A percentile compares a stretch with the other conserved stretches of the same genome.
phyloP scores from a whole-genome alignment of 108 stramenopile genomes.

The Cyclotella sp. region DNA sequence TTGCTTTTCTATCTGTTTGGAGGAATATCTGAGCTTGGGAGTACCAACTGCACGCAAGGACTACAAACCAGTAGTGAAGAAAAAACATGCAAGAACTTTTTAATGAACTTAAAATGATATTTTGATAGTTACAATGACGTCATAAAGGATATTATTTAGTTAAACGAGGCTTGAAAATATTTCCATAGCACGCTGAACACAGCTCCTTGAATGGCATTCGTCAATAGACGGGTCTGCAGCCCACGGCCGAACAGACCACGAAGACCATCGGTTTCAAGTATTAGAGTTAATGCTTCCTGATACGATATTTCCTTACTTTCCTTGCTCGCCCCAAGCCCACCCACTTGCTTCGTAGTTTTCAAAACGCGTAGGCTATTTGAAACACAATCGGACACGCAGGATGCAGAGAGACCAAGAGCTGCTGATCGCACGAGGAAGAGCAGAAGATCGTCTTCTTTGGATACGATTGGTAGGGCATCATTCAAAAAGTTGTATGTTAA shows the following conservation, averaged over 20 bases:
- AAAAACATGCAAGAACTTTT: too few relatives aligned
- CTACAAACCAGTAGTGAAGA: constrained; percentile 5
- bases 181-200: constrained; percentile 87
- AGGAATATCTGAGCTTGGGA: constrained; percentile 27
- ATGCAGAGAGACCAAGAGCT: constrained; percentile 67
- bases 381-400: constrained; percentile 74
- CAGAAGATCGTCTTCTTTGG: constrained; percentile 68
- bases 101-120: too few relatives aligned
- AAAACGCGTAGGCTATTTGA: constrained; percentile 86
- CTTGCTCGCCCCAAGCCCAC: constrained; percentile 52
- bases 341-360: constrained; percentile 89
- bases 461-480: constrained; percentile 60
- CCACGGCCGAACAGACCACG: constrained; percentile 80
- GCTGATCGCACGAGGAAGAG: constrained; percentile 76
- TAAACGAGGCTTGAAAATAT: constrained; percentile 61
- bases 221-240: constrained; percentile 79
- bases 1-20: constrained; percentile 6
- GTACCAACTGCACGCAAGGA: constrained; percentile 19
- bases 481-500: constrained; percentile 83
- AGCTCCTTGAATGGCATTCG: constrained; percentile 87
- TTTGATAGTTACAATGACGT: not conserved
- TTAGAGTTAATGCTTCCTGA: constrained; percentile 60
- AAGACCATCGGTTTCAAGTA: constrained; percentile 79
- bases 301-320: constrained; percentile 69
- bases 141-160: not conserved